phyloP scores from a whole-genome alignment of 2,329 filamentous ascomycete species.

The Botrytis cinerea region DNA sequence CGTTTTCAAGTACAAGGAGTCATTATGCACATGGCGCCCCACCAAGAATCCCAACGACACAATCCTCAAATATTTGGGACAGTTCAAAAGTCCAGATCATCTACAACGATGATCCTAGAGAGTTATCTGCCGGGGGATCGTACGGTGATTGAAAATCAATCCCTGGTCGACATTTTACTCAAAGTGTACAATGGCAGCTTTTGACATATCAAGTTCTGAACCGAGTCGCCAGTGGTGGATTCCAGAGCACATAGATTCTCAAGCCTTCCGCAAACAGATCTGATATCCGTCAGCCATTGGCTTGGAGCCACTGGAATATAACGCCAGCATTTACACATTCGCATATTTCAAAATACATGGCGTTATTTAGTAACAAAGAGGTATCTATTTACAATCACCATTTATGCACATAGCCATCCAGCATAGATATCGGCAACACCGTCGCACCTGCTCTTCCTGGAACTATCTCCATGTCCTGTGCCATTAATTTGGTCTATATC shows the following conservation, averaged over 20 bases:
- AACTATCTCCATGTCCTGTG: background rate
- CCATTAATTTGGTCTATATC: background rate
- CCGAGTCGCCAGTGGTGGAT: background rate
- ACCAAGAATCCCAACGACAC: background rate
- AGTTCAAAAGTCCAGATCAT: background rate
- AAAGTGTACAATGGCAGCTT: background rate
- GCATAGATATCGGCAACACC: background rate
- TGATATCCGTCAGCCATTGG: background rate
- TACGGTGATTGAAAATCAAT: background rate
- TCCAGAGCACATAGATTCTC: background rate
- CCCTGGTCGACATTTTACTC: background rate
- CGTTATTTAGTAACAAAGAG: background rate
- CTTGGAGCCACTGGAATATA: background rate
- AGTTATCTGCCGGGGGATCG: too few relatives aligned
- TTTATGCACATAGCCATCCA: constrained; percentile 1
- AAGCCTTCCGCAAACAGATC: background rate
- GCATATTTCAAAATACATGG: too few relatives aligned
- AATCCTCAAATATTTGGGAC: background rate
- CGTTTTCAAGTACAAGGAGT: background rate
- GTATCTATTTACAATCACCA: background rate
- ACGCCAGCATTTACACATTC: background rate
- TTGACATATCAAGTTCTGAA: background rate
- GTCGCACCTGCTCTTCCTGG: background rate
- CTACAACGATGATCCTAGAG: background rate
- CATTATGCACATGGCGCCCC: constrained; percentile 1